Base-by-base conservation (phyloP, 2,329 filamentous ascomycete species). In the Colletotrichum limetticola region DNA sequence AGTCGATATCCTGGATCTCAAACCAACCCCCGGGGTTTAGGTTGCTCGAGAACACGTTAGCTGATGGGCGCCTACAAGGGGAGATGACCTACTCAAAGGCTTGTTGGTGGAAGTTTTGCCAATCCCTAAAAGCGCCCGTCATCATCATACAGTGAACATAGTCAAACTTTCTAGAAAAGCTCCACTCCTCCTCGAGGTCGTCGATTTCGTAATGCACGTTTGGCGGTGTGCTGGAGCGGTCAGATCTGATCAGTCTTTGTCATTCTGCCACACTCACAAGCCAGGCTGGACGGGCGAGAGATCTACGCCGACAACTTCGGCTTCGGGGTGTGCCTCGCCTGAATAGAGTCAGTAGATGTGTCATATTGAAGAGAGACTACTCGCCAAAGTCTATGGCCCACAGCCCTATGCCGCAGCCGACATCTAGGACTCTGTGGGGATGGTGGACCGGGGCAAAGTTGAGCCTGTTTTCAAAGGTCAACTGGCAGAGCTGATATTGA, bases 181-280 rank as follows among this genome's bases (percentile, higher is more conserved):
- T 81, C 84, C 84, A 85, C 35, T 80, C 77, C 32, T 87, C 85
- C 77, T 91, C 89, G 46, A 89, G 88, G 77, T 93, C 91, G 78
- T 93, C 91, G 66, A 84, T 77, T 60, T 84, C 82, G 75, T 88
- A 88, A n/a, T 78, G 78, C 55, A 86, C 80, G 71, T 88, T 88
- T 0, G 83, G 82, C 0, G 86, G 86, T 60, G 77, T 66, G n/a
- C 60, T 65, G 30, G 12, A 4, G 12, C 19, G 49, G 58, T 77
- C 58, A 77, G 66, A n/a, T 6, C 32, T 22, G 35, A 16, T 28
- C n/a, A 26, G 26, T 26, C 26, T 26, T 26, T 26, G 26, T 26
- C 4, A 26, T 26, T 26, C 26, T 26, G 26, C 26, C 26, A 26
- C 26, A 26, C 26, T 71, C 56, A 74, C 73, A 74, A 74, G 32